Evolutionary conservation across 108 stramenopile species (phyloP), one percentile per base, ranked within the genome.

Genomic region (Fistulifera pelliculosa): DNA sequence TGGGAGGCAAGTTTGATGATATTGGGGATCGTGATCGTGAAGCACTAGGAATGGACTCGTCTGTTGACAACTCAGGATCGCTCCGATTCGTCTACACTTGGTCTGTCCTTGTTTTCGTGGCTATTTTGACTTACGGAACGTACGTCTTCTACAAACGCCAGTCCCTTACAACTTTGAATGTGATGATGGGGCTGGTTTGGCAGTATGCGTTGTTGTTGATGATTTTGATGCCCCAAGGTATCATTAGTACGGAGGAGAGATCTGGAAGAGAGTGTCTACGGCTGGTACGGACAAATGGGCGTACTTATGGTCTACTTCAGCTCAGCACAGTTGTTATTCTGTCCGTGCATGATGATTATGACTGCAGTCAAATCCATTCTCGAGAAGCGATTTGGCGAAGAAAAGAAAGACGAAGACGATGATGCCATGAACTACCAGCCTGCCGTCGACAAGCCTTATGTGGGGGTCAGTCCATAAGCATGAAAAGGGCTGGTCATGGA

Each of bases 271-370:
- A 61, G 53, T 18, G 47, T 67, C 58, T 80, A 76, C 42, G 79
- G 79, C 15, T 80, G 74, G 74, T 80, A 76, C 56, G 79, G 79
- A 38, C 79, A 80, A 48, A 67, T 61, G 24, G 62, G 64, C 49
- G 79, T 80, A 0, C 65, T 80, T 13, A 65, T 80, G 45, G 72
- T 67, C 21, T 80, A 76, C 28, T 59, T 64, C 44, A 62, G 73
- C 54, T 80, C 73, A 41, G 73, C 65, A 54, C 52, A 69, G 54
- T 44, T 80, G 38, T n/a, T 64, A 17, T 64, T 63, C 38, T 62
- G 31, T 8, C 31, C 31, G 8, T 35, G 31, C 8, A 35, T 35
- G 31, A 8, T 35, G 31, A 6, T 35, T 8, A 35, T 35, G 31
- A 35, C 31, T 8, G 3, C 6, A 8, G 8, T 35, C 31, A 35